A percentile compares a stretch with the other conserved stretches of the same genome.
Conservation (phyloP, 139 green algal genomes). For the Picochlorum sp. region DNA sequence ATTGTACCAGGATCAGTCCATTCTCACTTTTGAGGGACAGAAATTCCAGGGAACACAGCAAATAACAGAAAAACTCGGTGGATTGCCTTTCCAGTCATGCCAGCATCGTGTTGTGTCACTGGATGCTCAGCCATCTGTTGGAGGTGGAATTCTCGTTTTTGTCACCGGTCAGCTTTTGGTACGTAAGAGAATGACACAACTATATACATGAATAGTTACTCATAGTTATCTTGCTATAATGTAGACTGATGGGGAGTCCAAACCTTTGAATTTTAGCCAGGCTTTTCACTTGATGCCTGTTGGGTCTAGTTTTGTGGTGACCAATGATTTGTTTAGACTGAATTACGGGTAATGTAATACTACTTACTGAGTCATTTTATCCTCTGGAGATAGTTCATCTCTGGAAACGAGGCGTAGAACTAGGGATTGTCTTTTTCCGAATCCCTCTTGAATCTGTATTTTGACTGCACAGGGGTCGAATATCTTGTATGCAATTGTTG, state of each 20-base stretch:
- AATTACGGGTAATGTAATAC: conserved; percentile 56
- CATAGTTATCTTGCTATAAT: conserved; percentile 20
- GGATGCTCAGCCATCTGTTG: conserved; percentile 75
- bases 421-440: conserved; percentile 44
- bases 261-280: conserved; percentile 86
- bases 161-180: conserved; percentile 69
- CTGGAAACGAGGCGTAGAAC: conserved; percentile 49
- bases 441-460: conserved; percentile 58
- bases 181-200: neutral
- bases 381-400: conserved; percentile 28
- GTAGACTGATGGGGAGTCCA: conserved; percentile 64
- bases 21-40: conserved; percentile 80
- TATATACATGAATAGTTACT: neutral
- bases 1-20: conserved; percentile 77
- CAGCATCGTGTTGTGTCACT: conserved; percentile 61
- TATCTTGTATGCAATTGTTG: conserved; percentile 33
- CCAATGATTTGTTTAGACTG: conserved; percentile 77
- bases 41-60: conserved; percentile 60
- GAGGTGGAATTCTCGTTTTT: conserved; percentile 77
- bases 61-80: conserved; percentile 66
- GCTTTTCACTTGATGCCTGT: conserved; percentile 79
- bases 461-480: conserved; percentile 70
- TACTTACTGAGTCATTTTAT: conserved; percentile 23
- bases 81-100: conserved; percentile 70
- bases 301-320: conserved; percentile 62